Conservation (phyloP, 2,329 filamentous ascomycete genomes). For the Leptographium galeiforme region DNA sequence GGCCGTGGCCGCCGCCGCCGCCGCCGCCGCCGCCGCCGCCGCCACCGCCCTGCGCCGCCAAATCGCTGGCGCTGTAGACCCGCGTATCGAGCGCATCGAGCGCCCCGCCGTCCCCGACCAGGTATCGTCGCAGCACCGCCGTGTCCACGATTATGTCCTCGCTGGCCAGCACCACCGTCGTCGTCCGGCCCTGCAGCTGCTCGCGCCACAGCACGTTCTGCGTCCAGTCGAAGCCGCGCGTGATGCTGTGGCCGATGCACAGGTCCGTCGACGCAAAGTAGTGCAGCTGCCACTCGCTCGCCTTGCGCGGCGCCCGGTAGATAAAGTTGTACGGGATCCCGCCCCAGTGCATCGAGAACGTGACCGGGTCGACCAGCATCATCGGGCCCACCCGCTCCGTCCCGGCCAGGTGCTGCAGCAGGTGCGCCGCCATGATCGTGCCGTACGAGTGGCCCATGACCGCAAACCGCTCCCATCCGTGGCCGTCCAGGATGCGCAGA, state of each 20-base stretch:
- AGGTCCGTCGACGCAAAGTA: slow-evolving; percentile 1
- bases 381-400: background rate
- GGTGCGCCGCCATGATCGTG: background rate
- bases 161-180: background rate
- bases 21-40: no score
- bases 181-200: background rate
- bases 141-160: slow-evolving; percentile 1
- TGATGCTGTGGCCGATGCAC: slow-evolving; percentile 1
- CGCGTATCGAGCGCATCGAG: background rate
- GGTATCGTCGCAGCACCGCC: background rate
- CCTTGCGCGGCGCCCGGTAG: background rate
- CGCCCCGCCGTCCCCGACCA: background rate
- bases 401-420: background rate
- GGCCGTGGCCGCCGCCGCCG: no score
- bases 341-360: slow-evolving; percentile 1
- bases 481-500: background rate
- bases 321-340: slow-evolving; percentile 1
- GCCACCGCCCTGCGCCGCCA: no score
- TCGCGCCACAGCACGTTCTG: slow-evolving; percentile 1
- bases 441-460: background rate
- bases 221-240: slow-evolving; percentile 1
- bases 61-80: no score
- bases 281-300: slow-evolving; percentile 4
- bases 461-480: slow-evolving; percentile 1
- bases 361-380: background rate